phyloP scores from a whole-genome alignment of 208 protist species.

The Wallacemonas sp. region DNA sequence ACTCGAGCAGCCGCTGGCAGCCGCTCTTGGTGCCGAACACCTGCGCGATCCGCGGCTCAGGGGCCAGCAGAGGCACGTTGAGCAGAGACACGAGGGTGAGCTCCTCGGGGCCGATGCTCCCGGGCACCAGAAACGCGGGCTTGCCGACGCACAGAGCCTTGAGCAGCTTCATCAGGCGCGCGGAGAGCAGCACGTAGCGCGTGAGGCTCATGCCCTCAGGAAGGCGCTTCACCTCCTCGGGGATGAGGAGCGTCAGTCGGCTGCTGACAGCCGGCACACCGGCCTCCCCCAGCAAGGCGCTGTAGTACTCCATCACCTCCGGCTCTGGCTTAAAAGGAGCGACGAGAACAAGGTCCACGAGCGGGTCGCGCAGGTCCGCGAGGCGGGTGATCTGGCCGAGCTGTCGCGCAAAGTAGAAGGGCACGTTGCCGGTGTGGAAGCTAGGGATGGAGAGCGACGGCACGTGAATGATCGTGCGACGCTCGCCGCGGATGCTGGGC shows the following conservation, averaged over 20 bases:
- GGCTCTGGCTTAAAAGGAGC: constrained; percentile 72
- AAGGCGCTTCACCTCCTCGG: constrained; percentile 74
- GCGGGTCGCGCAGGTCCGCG: constrained; percentile 72
- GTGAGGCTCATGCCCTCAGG: constrained; percentile 80
- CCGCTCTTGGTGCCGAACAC: constrained; percentile 89
- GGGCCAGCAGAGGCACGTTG: constrained; percentile 81
- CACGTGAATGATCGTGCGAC: constrained; percentile 81
- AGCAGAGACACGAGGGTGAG: constrained; percentile 78
- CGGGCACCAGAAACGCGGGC: constrained; percentile 81
- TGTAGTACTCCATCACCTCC: constrained; percentile 86
- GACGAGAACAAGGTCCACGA: constrained; percentile 84
- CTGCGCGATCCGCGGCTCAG: constrained; percentile 77
- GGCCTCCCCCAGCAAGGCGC: constrained; percentile 58
- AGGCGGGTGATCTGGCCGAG: constrained; percentile 84
- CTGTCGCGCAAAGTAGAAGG: constrained; percentile 81
- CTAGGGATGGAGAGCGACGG: constrained; percentile 85
- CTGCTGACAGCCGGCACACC: constrained; percentile 44
- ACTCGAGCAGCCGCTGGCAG: constrained; percentile 63
- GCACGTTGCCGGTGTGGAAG: constrained; percentile 75
- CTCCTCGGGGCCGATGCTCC: constrained; percentile 87
- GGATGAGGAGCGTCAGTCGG: constrained; percentile 78
- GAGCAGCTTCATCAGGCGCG: constrained; percentile 86
- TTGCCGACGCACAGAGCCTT: constrained; percentile 57
- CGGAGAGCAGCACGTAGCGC: constrained; percentile 64
- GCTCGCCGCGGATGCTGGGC: constrained; percentile 56